phyloP scores from a whole-genome alignment of 192 early-diverging fungal species.

The Obelidium mucronatum region DNA sequence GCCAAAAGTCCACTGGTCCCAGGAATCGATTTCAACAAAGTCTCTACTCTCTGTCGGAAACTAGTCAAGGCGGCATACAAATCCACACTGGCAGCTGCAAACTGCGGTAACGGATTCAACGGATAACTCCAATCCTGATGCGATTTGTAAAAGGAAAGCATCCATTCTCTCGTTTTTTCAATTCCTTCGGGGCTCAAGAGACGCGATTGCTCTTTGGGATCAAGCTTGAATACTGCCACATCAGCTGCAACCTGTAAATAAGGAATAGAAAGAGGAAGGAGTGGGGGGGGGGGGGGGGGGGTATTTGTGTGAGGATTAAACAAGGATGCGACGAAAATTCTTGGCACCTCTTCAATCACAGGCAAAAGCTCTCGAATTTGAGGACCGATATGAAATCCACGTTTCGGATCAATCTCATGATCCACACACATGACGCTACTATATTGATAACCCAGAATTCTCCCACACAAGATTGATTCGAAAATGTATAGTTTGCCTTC shows the following conservation, averaged over 20 bases:
- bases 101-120: slow-evolving; percentile 35
- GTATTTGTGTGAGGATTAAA: too few relatives aligned
- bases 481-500: slow-evolving; percentile 46
- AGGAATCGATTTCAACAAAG: background rate
- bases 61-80: slow-evolving; percentile 14
- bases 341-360: slow-evolving; percentile 41
- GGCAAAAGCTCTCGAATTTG: slow-evolving; percentile 35
- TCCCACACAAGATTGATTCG: slow-evolving; percentile 44
- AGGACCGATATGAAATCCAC: slow-evolving; percentile 37
- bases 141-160: slow-evolving; percentile 9
- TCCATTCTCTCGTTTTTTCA: background rate
- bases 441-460: slow-evolving; percentile 35
- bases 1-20: background rate
- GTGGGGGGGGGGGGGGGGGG: too few relatives aligned
- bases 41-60: background rate
- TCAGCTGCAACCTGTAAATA: slow-evolving; percentile 30
- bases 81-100: slow-evolving; percentile 33
- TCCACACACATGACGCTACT: slow-evolving; percentile 28
- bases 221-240: slow-evolving; percentile 38
- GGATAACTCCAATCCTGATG: slow-evolving; percentile 36
- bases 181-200: background rate
- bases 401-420: slow-evolving; percentile 24
- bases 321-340: too few relatives aligned
- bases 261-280: too few relatives aligned
- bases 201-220: background rate